Percentiles rank a stretch among this genome's conserved stretches.
These are phyloP conservation scores for Linum lewisii DNA, from an alignment of 345 rosid species.

Conservation along the genomic window DNA sequence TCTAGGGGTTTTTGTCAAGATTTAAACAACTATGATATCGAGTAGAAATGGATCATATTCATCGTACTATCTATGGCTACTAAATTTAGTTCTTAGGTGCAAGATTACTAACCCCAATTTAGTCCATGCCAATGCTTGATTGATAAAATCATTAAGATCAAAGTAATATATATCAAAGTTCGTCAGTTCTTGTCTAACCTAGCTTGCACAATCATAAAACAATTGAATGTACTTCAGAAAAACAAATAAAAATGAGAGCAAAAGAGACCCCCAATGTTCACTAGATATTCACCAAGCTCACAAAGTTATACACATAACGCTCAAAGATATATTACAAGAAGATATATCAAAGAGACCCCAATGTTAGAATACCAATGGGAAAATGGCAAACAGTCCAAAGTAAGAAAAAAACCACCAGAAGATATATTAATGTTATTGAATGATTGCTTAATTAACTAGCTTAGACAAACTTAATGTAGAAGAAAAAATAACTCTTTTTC, in stretches of 20 bases:
- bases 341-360: too few relatives aligned
- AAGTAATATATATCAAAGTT: constrained; percentile 4
- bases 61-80: background rate
- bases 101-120: background rate
- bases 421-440: too few relatives aligned
- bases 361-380: too few relatives aligned
- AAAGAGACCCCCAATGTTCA: constrained; percentile 5
- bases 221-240: constrained; percentile 7
- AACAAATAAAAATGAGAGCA: background rate
- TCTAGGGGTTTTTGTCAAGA: too few relatives aligned
- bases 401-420: too few relatives aligned
- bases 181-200: background rate
- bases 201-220: background rate
- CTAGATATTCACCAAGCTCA: constrained; percentile 16
- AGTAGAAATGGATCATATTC: background rate
- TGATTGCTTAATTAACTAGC: too few relatives aligned
- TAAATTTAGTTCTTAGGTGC: background rate
- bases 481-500: too few relatives aligned
- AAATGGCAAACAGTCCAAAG: too few relatives aligned
- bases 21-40: too few relatives aligned
- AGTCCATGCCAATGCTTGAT: background rate
- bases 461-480: too few relatives aligned
- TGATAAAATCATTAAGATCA: constrained; percentile 12
- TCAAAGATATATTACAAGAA: too few relatives aligned
- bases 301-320: constrained; percentile 7